Percentiles rank a stretch among this genome's conserved stretches.
Conservation (phyloP, 805 yeast genomes). For the Candida parachauliodes region DNA sequence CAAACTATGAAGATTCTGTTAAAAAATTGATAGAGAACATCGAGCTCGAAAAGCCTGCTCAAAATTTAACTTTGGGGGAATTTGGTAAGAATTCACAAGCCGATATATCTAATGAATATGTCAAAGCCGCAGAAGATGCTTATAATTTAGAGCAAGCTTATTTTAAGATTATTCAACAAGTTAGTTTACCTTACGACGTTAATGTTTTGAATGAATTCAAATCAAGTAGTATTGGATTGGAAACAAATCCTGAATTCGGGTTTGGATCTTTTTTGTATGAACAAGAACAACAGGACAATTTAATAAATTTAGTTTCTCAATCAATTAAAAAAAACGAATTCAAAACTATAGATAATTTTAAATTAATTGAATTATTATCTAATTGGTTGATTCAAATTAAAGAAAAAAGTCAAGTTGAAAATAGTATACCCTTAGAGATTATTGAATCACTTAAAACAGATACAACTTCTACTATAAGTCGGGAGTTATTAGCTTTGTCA, state of each 20-base stretch:
- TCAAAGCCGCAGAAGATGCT: slow-evolving; percentile 45
- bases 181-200: slow-evolving; percentile 50
- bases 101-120: slow-evolving; percentile 21
- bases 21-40: slow-evolving; percentile 51
- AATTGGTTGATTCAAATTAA: slow-evolving; percentile 63
- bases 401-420: slow-evolving; percentile 24
- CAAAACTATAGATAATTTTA: slow-evolving; percentile 40
- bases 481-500: slow-evolving; percentile 43
- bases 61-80: slow-evolving; percentile 59
- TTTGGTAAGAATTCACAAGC: slow-evolving; percentile 25
- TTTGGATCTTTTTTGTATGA: slow-evolving; percentile 68
- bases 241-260: slow-evolving; percentile 78
- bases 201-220: slow-evolving; percentile 59
- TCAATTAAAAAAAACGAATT: slow-evolving; percentile 45
- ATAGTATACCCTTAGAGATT: slow-evolving; percentile 24
- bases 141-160: slow-evolving; percentile 69
- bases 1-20: slow-evolving; percentile 38
- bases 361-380: slow-evolving; percentile 55
- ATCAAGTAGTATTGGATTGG: slow-evolving; percentile 39
- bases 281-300: slow-evolving; percentile 47
- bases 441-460: slow-evolving; percentile 38
- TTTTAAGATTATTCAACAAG: slow-evolving; percentile 67
- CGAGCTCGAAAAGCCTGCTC: slow-evolving; percentile 51
- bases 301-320: slow-evolving; percentile 43
- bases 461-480: slow-evolving; percentile 34